Conservation (phyloP, 108 stramenopile genomes). For the Cyclotella sp. region DNA sequence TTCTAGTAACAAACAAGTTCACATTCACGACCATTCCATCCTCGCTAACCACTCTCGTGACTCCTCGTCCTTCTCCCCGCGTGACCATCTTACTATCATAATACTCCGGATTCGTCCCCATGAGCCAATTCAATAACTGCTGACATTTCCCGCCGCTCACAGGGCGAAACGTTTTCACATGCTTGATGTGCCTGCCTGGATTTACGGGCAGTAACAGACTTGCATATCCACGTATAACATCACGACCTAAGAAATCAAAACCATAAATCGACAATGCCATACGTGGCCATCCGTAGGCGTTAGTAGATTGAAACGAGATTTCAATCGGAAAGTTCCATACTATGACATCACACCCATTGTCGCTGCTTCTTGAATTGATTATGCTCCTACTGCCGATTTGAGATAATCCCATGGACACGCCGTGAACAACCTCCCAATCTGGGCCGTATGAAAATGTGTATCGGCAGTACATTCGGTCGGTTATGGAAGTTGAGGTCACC, state of each 20-base stretch:
- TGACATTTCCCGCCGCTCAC: constrained; percentile 49
- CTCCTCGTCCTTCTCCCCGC: constrained; percentile 56
- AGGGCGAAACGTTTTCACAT: constrained; percentile 71
- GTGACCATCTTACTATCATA: constrained; percentile 63
- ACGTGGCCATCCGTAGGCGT: constrained; percentile 89
- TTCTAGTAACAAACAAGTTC: constrained; percentile 55
- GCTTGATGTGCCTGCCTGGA: constrained; percentile 59
- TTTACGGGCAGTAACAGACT: constrained; percentile 71
- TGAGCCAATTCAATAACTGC: constrained; percentile 65
- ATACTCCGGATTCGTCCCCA: constrained; percentile 76
- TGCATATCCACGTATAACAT: constrained; percentile 82
- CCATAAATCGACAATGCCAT: constrained; percentile 74
- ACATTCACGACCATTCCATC: constrained; percentile 55
- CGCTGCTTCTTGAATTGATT: constrained; percentile 18
- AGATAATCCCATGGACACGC: constrained; percentile 61
- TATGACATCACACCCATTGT: constrained; percentile 45
- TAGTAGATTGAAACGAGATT: constrained; percentile 80
- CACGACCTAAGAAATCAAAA: constrained; percentile 79
- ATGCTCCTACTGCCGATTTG: constrained; percentile 50
- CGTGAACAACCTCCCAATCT: constrained; percentile 81
- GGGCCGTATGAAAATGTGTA: constrained; percentile 77
- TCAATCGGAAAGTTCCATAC: constrained; percentile 93
- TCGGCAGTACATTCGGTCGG: constrained; percentile 78
- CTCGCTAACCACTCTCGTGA: constrained; percentile 61
- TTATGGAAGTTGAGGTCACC: constrained; percentile 42